A percentile compares a stretch with the other conserved stretches of the same genome.
Evolutionary conservation across 2,329 filamentous ascomycete species (phyloP).

Genomic region (Beauveria sp.): DNA sequence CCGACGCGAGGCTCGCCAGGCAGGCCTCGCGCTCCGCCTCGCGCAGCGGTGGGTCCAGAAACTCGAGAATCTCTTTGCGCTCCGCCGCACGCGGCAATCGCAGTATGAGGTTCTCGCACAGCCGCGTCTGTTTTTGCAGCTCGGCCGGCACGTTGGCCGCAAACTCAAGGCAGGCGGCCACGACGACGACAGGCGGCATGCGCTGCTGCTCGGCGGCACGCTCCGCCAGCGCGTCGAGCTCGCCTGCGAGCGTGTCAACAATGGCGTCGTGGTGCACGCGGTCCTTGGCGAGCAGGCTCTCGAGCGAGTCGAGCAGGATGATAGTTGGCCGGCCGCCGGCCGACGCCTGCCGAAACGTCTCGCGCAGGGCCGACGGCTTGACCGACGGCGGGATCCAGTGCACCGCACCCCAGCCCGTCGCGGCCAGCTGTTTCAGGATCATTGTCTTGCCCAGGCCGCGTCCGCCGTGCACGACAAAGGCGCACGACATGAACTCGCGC

Average conservation of each 20-base stretch:
- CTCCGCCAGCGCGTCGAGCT: slow-evolving; percentile 46
- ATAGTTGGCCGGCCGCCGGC: slow-evolving; percentile 62
- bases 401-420: slow-evolving; percentile 62
- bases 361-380: slow-evolving; percentile 53
- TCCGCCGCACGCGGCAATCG: slow-evolving; percentile 67
- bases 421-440: slow-evolving; percentile 60
- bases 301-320: slow-evolving; percentile 71
- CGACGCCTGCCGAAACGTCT: slow-evolving; percentile 62
- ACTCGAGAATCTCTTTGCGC: slow-evolving; percentile 66
- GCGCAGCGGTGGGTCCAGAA: slow-evolving; percentile 42
- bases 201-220: slow-evolving; percentile 28
- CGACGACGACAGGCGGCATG: slow-evolving; percentile 57
- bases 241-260: slow-evolving; percentile 43
- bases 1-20: slow-evolving; percentile 56
- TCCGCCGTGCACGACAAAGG: slow-evolving; percentile 71
- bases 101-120: slow-evolving; percentile 62
- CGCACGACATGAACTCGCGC: slow-evolving; percentile 36
- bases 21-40: slow-evolving; percentile 42
- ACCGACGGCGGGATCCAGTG: slow-evolving; percentile 50
- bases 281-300: slow-evolving; percentile 58
- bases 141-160: slow-evolving; percentile 63
- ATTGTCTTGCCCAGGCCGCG: slow-evolving; percentile 79
- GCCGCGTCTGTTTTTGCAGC: slow-evolving; percentile 57
- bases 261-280: slow-evolving; percentile 42
- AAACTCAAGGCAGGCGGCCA: slow-evolving; percentile 66